Evolutionary conservation across 805 yeast species (phyloP), one percentile per base, ranked within the genome.

Genomic region (fission yeast (Schizosaccharomyces pombe)): DNA sequence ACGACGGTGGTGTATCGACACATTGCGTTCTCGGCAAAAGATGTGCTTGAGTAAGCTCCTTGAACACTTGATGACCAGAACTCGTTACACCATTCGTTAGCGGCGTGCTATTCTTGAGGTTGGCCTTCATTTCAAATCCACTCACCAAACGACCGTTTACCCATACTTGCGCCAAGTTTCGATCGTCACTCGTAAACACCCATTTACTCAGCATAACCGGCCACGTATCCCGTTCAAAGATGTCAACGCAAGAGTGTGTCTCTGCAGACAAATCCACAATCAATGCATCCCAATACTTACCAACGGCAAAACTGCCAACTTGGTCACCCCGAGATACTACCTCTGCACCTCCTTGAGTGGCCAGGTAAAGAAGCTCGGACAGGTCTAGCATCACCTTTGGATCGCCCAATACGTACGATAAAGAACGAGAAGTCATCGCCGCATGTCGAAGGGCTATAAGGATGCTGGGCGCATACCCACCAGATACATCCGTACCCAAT

Each of bases 161-260:
- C 82, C 84, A 91, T 14, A 89, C 95, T 55, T 72, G 72, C 4
- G 68, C 62, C 33, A 89, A 78, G 64, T 91, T 91, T 62, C 97
- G 74, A 65, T 91, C 96, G 67, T 91, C 98, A 19, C 97, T 97
- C 56, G 78, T 75, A 65, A 85, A 91, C 6, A 89, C 69, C 98
- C 98, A 91, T 65, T 85, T 86, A 57, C 83, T 83, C 2, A 86
- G 64, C 55, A 84, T 62, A 62, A 81, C 76, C 30, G 69, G 69
- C 63, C 79, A 70, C 57, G 71, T 73, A 47, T 63, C 67, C 8
- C 57, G 57, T 34, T 58, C 60, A 63, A 85, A 87, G 1, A 83
- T 68, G 62, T 87, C 95, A 30, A 86, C 73, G 53, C 74, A 78
- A 0, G 89, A 78, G 16, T 67, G 74, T 22, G 47, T 39, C 0